A percentile compares a stretch with the other conserved stretches of the same genome.
These are phyloP conservation scores for Backusella macrospora DNA, from an alignment of 192 early-diverging fungal species.

Conservation along the genomic window DNA sequence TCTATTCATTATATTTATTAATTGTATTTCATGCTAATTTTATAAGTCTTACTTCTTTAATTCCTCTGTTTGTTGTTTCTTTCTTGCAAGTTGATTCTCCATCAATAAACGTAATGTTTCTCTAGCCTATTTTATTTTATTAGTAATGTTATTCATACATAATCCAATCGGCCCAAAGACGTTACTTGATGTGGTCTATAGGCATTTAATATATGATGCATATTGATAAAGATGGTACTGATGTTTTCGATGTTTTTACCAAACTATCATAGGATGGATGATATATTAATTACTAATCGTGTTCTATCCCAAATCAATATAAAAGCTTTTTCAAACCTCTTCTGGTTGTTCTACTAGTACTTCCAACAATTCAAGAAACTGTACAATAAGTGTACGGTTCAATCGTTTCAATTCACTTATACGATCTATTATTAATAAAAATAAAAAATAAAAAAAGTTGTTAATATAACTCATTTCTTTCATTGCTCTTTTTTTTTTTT, in stretches of 20 bases:
- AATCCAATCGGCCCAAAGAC: not conserved
- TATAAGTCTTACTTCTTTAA: slow-evolving; percentile 38
- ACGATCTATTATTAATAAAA: slow-evolving; percentile 51
- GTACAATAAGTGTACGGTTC: slow-evolving; percentile 61
- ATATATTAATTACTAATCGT: too few relatives aligned
- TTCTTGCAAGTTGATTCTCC: slow-evolving; percentile 63
- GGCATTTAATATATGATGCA: slow-evolving; percentile 85
- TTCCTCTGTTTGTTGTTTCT: slow-evolving; percentile 46
- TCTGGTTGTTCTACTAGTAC: slow-evolving; percentile 53
- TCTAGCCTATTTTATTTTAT: slow-evolving; percentile 39
- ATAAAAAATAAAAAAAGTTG: not conserved
- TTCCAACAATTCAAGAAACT: slow-evolving; percentile 74
- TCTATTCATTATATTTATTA: not conserved
- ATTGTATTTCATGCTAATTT: not conserved
- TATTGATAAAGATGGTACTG: slow-evolving; percentile 72
- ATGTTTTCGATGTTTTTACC: slow-evolving; percentile 65
- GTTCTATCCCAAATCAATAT: not conserved
- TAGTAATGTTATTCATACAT: not conserved
- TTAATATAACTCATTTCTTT: not conserved
- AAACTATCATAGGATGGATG: too few relatives aligned
- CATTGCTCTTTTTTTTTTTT: slow-evolving; percentile 31
- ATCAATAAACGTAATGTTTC: slow-evolving; percentile 70
- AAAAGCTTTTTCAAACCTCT: slow-evolving; percentile 48
- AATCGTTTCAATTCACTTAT: slow-evolving; percentile 66
- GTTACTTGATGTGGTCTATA: slow-evolving; percentile 77